These are phyloP conservation scores for Mimosa pudica DNA, from an alignment of 306 rosid genomes.

Conservation along the genomic window DNA sequence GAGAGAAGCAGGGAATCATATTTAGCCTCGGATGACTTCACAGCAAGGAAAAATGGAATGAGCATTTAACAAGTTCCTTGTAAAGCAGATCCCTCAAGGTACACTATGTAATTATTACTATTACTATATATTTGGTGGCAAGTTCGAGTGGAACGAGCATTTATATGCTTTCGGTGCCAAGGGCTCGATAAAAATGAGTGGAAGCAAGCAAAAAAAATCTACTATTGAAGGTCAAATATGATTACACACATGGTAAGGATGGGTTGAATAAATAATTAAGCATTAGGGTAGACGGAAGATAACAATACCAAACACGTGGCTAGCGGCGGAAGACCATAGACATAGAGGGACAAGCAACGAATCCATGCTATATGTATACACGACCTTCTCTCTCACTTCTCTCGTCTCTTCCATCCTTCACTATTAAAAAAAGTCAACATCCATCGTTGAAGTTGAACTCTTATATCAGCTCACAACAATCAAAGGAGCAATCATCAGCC, in stretches of 20 bases:
- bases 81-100: neutral
- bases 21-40: neutral
- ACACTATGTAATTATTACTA: too few species aligned
- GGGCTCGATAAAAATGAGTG: neutral
- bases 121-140: neutral
- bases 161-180: neutral
- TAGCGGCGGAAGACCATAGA: neutral
- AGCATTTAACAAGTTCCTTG: neutral
- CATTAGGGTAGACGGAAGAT: neutral
- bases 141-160: neutral
- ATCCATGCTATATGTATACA: neutral
- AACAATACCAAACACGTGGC: neutral
- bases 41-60: neutral
- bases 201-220: too few species aligned
- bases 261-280: neutral
- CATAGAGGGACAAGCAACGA: neutral
- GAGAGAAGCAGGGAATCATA: slow-evolving; percentile 2
- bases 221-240: neutral
- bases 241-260: too few species aligned
- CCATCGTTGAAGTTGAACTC: neutral
- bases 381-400: neutral
- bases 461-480: neutral
- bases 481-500: neutral
- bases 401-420: neutral
- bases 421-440: neutral